phyloP scores from a whole-genome alignment of 148 eudicot species.

The Rhododendron ferrugineum region DNA sequence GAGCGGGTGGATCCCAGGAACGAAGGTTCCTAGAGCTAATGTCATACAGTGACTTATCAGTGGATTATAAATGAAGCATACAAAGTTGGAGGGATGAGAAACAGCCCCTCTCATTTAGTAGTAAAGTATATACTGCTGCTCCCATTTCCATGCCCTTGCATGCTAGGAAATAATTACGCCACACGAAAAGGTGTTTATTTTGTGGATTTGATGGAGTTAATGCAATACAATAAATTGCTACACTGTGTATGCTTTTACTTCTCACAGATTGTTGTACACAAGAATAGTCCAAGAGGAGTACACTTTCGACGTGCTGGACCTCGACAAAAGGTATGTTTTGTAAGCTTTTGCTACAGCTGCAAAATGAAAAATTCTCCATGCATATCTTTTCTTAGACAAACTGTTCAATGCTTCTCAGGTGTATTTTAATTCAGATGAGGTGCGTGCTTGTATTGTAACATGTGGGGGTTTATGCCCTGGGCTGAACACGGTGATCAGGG shows the following conservation, averaged over 20 bases:
- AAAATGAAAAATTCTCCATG: background rate
- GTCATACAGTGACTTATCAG: background rate
- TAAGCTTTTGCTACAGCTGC: background rate
- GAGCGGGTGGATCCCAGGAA: background rate
- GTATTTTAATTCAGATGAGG: slow-evolving; percentile 47
- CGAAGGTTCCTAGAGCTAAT: background rate
- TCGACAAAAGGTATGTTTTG: slow-evolving; percentile 8
- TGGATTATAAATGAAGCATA: background rate
- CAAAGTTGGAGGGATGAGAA: background rate
- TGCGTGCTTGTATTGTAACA: slow-evolving; percentile 50
- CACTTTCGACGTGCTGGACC: slow-evolving; percentile 24
- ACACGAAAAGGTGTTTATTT: background rate
- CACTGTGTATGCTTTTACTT: background rate
- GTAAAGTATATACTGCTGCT: background rate
- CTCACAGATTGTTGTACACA: slow-evolving; percentile 17
- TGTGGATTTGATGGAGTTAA: background rate
- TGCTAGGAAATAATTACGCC: background rate
- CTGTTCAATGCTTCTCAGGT: slow-evolving; percentile 25
- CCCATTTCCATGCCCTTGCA: background rate
- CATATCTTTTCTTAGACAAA: background rate
- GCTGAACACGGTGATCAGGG: slow-evolving; percentile 49
- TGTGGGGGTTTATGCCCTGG: slow-evolving; percentile 61
- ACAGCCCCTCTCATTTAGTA: background rate
- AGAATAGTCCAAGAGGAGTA: slow-evolving; percentile 13
- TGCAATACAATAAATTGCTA: background rate